These are phyloP conservation scores for Monosporascus ibericus DNA, from an alignment of 2,329 filamentous ascomycete species.

Conservation along the genomic window DNA sequence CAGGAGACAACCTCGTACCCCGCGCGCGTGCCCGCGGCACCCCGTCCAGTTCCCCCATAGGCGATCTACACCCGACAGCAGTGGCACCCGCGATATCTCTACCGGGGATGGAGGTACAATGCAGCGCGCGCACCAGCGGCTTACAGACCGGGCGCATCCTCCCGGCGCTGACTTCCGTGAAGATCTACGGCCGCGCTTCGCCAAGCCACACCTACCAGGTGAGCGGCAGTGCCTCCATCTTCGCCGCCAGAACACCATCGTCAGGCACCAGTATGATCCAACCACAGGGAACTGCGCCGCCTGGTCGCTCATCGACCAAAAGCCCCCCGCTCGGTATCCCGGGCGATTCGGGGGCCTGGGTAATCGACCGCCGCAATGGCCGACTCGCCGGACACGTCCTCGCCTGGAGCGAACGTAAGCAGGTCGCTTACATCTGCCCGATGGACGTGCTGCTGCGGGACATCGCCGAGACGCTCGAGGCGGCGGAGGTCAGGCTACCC, in stretches of 20 bases:
- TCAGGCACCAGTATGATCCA: background rate
- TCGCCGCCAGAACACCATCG: background rate
- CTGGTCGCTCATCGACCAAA: background rate
- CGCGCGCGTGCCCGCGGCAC: slow-evolving; percentile 21
- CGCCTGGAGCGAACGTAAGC: slow-evolving; percentile 76
- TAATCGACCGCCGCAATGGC: slow-evolving; percentile 74
- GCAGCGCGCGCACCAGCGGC: slow-evolving; percentile 80
- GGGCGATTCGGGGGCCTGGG: slow-evolving; percentile 90
- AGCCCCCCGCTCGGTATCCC: slow-evolving; percentile 57
- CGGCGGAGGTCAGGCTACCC: slow-evolving; percentile 64
- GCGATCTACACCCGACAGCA: slow-evolving; percentile 45
- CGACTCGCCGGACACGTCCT: slow-evolving; percentile 84
- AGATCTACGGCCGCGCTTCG: slow-evolving; percentile 76
- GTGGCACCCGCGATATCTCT: slow-evolving; percentile 57
- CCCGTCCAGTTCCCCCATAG: slow-evolving; percentile 17
- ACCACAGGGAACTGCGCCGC: no score
- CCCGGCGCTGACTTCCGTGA: slow-evolving; percentile 73
- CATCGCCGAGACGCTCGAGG: slow-evolving; percentile 72
- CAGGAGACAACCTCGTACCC: slow-evolving; percentile 66
- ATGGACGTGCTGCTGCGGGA: slow-evolving; percentile 89
- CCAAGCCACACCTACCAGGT: slow-evolving; percentile 68
- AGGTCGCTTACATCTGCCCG: slow-evolving; percentile 84
- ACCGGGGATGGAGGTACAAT: slow-evolving; percentile 75
- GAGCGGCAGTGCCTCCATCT: slow-evolving; percentile 31
- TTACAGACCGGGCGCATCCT: slow-evolving; percentile 74